Evolutionary conservation across 176 grass and related monocot genomes (phyloP), one percentile per base, ranked within the genome.

Genomic region (Triticum urartu): DNA sequence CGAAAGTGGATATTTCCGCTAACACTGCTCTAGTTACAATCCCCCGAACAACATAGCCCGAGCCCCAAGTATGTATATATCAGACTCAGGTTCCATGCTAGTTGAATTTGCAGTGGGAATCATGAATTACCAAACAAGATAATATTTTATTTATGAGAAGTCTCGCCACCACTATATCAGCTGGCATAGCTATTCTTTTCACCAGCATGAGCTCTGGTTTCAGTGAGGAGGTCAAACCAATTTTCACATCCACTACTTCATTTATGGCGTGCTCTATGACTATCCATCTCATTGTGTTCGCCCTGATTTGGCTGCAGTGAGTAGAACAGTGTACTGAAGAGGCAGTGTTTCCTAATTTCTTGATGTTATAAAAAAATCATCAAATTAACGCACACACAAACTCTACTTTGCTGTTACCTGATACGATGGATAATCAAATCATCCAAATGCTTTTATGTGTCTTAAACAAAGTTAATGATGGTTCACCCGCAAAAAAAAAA

Each of bases 261-360:
- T 81, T 66, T 81, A 68, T 50, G 63, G 17, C 24, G 15, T 75
- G 26, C 71, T 74, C 3, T 74, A 47, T 75, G 24, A 75, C 72
- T 75, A 13, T 48, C 72, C 15, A 14, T 28, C 40, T 17, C 72
- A 75, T 45, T 28, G 42, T 48, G 24, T 75, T 50, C 72, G 15
- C 24, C 72, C 24, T 50, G 17, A 75, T 75, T 30, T 75, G 47
- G 13, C 18, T 59, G 54, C 54, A 20, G 54, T 59, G 54, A 21
- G 18, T 59, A 59, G 18, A 59, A 21, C 54, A 21, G 54, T 59
- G 54, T 59, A 2, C 20, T 59, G 54, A 59, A 59, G 54, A 1
- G 54, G 54, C 50, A 54, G 50, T 54, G 15, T 21, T 59, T 21
- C 54, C 0, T 59, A 59, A 59, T 21, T 59, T 59, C 18, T 59